Evolutionary conservation across 2,329 filamentous ascomycete species (phyloP).

Genomic region (Penicillium sumatraense): DNA sequence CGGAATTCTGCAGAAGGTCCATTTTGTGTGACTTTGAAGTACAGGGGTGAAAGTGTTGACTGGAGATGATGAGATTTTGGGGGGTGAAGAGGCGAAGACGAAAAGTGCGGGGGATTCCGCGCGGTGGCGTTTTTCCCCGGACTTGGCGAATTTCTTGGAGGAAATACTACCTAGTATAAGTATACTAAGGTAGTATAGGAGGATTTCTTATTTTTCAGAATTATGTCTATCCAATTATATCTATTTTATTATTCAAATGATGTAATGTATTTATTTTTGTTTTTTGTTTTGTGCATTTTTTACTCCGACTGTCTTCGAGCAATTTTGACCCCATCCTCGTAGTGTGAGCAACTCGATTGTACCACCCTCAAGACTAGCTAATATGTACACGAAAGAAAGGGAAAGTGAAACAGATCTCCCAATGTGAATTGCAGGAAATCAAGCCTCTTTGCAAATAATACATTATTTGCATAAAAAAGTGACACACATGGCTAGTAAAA

Average conservation of each 20-base stretch:
- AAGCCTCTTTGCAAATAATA: no score
- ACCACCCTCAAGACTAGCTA: no score
- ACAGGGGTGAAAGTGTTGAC: neutral
- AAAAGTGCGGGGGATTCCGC: conserved; percentile 23
- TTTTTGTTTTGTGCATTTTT: neutral
- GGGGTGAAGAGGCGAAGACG: neutral
- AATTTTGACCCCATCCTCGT: neutral
- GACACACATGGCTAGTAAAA: no score
- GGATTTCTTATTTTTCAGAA: neutral
- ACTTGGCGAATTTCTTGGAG: neutral
- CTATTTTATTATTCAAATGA: neutral
- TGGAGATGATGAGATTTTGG: neutral
- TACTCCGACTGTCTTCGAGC: no score
- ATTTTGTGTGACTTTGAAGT: conserved; percentile 2
- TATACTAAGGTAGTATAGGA: neutral
- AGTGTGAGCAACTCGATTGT: neutral
- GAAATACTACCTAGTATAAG: neutral
- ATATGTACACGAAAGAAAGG: no score
- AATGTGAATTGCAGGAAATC: no score
- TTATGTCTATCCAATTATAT: neutral
- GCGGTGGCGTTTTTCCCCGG: conserved; percentile 3
- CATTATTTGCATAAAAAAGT: no score
- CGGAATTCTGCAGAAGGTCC: conserved; percentile 2
- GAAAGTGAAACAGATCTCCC: no score
- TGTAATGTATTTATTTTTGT: neutral